Conservation (phyloP, 2,329 filamentous ascomycete genomes). For the Aspergillus thermomutatus region DNA sequence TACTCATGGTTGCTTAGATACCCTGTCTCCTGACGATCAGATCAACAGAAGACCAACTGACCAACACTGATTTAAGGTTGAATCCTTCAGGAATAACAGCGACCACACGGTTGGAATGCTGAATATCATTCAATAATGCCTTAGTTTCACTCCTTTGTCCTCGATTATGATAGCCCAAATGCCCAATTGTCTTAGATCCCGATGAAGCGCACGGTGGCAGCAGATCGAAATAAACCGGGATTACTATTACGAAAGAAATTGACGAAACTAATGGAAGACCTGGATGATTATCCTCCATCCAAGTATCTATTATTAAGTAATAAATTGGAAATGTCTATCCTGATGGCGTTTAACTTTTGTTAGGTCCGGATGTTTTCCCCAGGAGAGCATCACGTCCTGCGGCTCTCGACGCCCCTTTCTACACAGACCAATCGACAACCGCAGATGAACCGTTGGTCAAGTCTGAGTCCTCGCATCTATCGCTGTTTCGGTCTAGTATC, state of each 20-base stretch:
- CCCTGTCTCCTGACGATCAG: no score
- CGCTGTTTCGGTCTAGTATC: no score
- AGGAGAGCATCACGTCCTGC: not conserved
- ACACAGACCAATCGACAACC: not conserved
- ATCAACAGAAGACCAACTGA: no score
- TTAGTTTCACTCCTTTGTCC: not conserved
- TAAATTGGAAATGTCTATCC: no score
- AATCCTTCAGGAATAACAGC: no score
- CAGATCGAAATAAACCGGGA: not conserved
- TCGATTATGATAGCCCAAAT: not conserved
- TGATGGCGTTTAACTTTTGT: not conserved
- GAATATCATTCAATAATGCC: not conserved
- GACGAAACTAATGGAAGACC: not conserved
- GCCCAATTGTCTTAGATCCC: not conserved
- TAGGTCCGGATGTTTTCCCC: not conserved
- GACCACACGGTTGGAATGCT: no score
- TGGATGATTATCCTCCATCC: not conserved
- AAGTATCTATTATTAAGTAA: not conserved
- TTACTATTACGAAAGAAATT: not conserved
- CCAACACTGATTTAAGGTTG: no score
- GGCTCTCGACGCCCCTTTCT: not conserved
- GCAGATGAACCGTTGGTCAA: not conserved
- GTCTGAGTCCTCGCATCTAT: not conserved
- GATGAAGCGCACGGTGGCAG: no score
- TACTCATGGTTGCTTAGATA: no score